A percentile compares a stretch with the other conserved stretches of the same genome.
Evolutionary conservation across 176 grass and related monocot genomes (phyloP).

Genomic region (sorghum (Sorghum bicolor)): DNA sequence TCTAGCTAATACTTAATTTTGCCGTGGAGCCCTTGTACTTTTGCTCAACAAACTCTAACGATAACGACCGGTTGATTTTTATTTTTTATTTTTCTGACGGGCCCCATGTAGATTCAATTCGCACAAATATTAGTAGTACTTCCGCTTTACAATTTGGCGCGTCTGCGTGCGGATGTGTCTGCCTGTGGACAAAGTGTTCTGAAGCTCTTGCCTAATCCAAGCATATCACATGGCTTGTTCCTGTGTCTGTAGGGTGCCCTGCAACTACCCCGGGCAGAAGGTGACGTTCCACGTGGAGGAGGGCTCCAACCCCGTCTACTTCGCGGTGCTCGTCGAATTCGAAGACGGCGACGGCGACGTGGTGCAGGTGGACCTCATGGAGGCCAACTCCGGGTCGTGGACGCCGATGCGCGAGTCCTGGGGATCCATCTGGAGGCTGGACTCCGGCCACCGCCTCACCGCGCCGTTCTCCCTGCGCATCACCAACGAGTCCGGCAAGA

Average conservation of each 20-base stretch:
- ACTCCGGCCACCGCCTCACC: constrained; percentile 46
- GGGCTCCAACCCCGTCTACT: constrained; percentile 69
- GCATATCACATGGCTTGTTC: neutral
- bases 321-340: constrained; percentile 63
- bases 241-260: constrained; percentile 55
- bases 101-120: constrained; percentile 22
- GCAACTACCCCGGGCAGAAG: constrained; percentile 46
- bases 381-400: constrained; percentile 54
- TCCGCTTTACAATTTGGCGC: constrained; percentile 9
- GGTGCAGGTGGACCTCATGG: constrained; percentile 61
- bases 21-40: constrained; percentile 1
- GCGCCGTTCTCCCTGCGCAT: constrained; percentile 74
- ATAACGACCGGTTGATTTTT: constrained; percentile 9
- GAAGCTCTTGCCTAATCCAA: neutral
- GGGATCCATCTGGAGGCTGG: constrained; percentile 68
- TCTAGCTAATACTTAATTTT: neutral
- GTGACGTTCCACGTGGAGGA: constrained; percentile 71
- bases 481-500: constrained; percentile 51
- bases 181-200: no score
- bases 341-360: constrained; percentile 69
- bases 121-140: no score
- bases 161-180: neutral
- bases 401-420: constrained; percentile 58
- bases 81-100: no score
- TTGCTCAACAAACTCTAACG: constrained; percentile 8